Base-by-base conservation (phyloP, 1,139 yeast species). In the Taphrina communis region DNA sequence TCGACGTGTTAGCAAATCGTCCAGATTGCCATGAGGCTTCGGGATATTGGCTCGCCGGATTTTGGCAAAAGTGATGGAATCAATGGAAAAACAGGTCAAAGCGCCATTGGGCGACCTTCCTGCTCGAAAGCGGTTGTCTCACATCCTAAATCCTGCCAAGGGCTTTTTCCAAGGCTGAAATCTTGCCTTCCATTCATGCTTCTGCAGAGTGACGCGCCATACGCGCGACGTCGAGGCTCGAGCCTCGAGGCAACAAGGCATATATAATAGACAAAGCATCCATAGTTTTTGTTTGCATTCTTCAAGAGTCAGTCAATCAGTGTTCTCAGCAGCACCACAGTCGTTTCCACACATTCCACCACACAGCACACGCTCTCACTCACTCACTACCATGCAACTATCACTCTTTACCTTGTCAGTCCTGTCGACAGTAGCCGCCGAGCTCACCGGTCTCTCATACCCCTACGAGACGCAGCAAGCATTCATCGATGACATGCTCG, bases 401-500 rank as follows among this genome's bases (percentile, higher is more conserved):
- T 44, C 50, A 57, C 48, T 41, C 51, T 42, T 19, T 14, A 39
- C 72, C 52, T 42, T 70, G 39, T 41, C 71, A 14, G 42, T 70
- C 14, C 36, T 73, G 55, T 38, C 62, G 9, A 35, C 74, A 31
- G 53, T 74, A 6, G 38, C 74, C 31, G 53, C 73, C 4, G 50
- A 72, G n/a, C 36, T 74, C 5, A 7, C 73, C 1, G 52, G 12
- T 53, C 77, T n/a, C 61, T 76, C 57, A 62, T 75, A 38, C 19
- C 74, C 44, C 17, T 63, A 53, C 51, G 39, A 36, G 38, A 35
- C 46, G 6, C 67, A 63, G 72, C 72, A 63, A 71, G 75, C 75
- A 48, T 76, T 74, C 36, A 76, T 73, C 50, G 69, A 81, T 71
- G 73, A 77, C n/a, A 70, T 76, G 60, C 81, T 87, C 73, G 79